These are phyloP conservation scores for Pseudocercospora crystallina DNA, from an alignment of 2,329 filamentous ascomycete genomes.

Conservation along the genomic window DNA sequence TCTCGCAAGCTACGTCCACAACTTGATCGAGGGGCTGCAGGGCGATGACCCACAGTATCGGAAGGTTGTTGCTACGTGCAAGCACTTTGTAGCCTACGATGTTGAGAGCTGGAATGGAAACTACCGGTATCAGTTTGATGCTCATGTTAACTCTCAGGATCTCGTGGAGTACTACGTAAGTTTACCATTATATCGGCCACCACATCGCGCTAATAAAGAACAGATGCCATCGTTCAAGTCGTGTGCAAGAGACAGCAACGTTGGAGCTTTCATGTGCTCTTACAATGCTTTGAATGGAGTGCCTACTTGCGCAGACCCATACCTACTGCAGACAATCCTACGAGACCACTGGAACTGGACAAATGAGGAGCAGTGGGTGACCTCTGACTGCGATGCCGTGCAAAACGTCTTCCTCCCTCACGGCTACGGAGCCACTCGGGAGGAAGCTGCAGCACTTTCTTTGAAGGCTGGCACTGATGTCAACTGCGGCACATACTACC, in stretches of 20 bases:
- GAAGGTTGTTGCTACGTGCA: constrained; percentile 48
- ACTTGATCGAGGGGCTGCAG: constrained; percentile 36
- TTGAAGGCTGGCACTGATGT: constrained; percentile 55
- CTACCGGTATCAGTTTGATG: constrained; percentile 53
- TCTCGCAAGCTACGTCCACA: constrained; percentile 35
- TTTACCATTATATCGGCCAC: too few relatives aligned
- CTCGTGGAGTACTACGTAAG: constrained; percentile 62
- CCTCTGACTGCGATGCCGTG: constrained; percentile 65
- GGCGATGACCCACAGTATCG: constrained; percentile 37
- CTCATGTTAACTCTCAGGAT: constrained; percentile 60
- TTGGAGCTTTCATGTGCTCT: constrained; percentile 42
- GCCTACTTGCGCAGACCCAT: constrained; percentile 63
- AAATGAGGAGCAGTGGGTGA: constrained; percentile 61
- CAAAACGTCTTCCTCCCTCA: constrained; percentile 53
- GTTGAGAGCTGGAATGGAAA: constrained; percentile 35
- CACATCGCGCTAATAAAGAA: too few relatives aligned
- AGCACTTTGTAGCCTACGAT: constrained; percentile 44
- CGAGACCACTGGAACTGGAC: constrained; percentile 67
- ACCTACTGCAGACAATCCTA: constrained; percentile 62
- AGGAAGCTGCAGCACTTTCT: constrained; percentile 49
- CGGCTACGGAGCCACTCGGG: constrained; percentile 43
- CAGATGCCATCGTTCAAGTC: constrained; percentile 60
- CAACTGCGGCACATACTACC: constrained; percentile 53
- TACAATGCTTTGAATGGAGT: constrained; percentile 64
- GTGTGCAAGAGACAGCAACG: constrained; percentile 46